These are phyloP conservation scores for Fusarium haematococcum DNA, from an alignment of 2,329 filamentous ascomycete genomes.

Conservation along the genomic window DNA sequence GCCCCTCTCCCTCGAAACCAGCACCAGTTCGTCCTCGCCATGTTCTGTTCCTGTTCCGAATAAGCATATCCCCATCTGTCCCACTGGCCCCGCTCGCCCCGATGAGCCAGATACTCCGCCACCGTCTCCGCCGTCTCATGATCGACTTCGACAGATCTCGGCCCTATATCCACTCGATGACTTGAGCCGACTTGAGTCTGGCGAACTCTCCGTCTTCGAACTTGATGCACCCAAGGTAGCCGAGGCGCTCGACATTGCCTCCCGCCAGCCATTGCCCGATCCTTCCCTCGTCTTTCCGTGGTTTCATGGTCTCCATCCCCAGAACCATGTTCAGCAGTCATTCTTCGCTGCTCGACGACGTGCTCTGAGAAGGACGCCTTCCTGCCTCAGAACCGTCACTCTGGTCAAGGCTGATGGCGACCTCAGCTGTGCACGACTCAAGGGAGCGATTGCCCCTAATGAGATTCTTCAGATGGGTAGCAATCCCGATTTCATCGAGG, in stretches of 20 bases:
- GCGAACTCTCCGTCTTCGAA: constrained; percentile 74
- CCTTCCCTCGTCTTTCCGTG: constrained; percentile 93
- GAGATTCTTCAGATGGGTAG: constrained; percentile 75
- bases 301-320: constrained; percentile 91
- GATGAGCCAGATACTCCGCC: constrained; percentile 71
- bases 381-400: constrained; percentile 83
- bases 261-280: constrained; percentile 85
- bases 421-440: constrained; percentile 78
- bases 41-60: constrained; percentile 74
- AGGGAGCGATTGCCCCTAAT: constrained; percentile 85
- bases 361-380: constrained; percentile 73
- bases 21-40: constrained; percentile 39
- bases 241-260: constrained; percentile 78
- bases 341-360: constrained; percentile 88
- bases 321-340: constrained; percentile 87
- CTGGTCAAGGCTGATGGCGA: constrained; percentile 91
- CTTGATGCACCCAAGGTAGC: constrained; percentile 77
- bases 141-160: constrained; percentile 70
- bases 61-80: constrained; percentile 90
- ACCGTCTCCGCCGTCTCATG: constrained; percentile 73
- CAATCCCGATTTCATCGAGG: constrained; percentile 77
- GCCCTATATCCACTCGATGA: constrained; percentile 79
- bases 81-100: constrained; percentile 75
- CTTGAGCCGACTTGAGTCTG: constrained; percentile 65
- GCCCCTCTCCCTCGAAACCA: constrained; percentile 54